phyloP scores from a whole-genome alignment of 2,329 filamentous ascomycete genomes.

The Purpureocillium lavendulum region DNA sequence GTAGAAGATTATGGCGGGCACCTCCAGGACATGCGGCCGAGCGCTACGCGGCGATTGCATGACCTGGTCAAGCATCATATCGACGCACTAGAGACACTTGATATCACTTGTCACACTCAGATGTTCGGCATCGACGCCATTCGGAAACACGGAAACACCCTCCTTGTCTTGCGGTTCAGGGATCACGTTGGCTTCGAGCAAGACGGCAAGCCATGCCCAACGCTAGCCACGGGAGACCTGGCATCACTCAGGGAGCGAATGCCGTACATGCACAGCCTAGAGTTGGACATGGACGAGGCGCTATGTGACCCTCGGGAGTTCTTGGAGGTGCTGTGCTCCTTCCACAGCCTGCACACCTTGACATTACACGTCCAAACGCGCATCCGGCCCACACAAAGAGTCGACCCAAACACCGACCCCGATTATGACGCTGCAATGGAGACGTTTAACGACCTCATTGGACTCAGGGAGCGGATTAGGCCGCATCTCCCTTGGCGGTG shows the following conservation, averaged over 20 bases:
- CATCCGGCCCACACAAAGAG: conserved; percentile 21
- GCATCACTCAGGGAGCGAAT: conserved; percentile 22
- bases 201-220: conserved; percentile 32
- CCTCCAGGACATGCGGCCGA: conserved; percentile 23
- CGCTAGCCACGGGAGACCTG: conserved; percentile 25
- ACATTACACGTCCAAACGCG: conserved; percentile 37
- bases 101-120: conserved; percentile 31
- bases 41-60: conserved; percentile 31
- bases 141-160: conserved; percentile 25
- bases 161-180: conserved; percentile 31
- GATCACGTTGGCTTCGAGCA: conserved; percentile 38
- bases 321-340: conserved; percentile 27
- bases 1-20: conserved; percentile 38
- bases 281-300: conserved; percentile 37
- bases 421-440: conserved; percentile 28
- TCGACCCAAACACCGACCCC: conserved; percentile 19
- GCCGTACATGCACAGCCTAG: conserved; percentile 27
- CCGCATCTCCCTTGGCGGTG: conserved; percentile 23
- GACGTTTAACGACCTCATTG: conserved; percentile 23
- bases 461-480: conserved; percentile 13
- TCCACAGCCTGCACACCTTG: conserved; percentile 29
- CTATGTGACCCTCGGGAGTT: conserved; percentile 26
- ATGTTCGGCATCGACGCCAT: conserved; percentile 32
- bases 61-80: conserved; percentile 28
- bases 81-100: conserved; percentile 25